Percentiles rank a stretch among this genome's conserved stretches.
phyloP scores from a whole-genome alignment of 208 protist genomes.

The Naegleria gruberi region DNA sequence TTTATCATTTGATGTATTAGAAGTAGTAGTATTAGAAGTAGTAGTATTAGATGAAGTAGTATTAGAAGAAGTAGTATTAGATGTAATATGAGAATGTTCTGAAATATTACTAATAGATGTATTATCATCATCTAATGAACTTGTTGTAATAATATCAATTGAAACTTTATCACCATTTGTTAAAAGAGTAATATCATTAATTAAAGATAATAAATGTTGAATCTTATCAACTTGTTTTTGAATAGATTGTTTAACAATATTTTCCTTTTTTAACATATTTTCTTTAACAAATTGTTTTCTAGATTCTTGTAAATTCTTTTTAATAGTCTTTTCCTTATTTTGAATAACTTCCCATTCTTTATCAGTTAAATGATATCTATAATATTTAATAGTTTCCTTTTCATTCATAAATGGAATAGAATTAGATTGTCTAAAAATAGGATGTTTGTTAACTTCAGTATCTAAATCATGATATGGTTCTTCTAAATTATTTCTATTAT shows the following conservation, averaged over 20 bases:
- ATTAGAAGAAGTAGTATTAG: too few species aligned
- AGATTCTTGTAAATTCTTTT: conserved; percentile 2
- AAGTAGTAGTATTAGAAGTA: too few species aligned
- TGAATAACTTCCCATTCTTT: conserved; percentile 1
- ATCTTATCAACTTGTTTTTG: neutral
- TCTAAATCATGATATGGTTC: neutral
- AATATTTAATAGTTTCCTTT: neutral
- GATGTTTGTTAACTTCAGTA: neutral
- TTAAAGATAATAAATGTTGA: neutral
- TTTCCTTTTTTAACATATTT: conserved; percentile 6
- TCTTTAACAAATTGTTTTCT: neutral
- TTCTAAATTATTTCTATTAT: neutral
- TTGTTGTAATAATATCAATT: neutral
- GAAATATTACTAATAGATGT: too few species aligned
- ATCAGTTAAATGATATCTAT: neutral
- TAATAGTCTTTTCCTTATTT: neutral
- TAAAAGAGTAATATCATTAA: neutral
- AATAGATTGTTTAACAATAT: neutral
- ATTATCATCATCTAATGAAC: neutral
- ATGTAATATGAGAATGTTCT: too few species aligned
- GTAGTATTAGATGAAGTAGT: too few species aligned
- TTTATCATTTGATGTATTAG: too few species aligned
- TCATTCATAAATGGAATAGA: neutral
- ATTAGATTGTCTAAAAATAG: neutral
- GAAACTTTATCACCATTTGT: neutral